Conservation (phyloP, 345 rosid species). For the Salix udensis region DNA sequence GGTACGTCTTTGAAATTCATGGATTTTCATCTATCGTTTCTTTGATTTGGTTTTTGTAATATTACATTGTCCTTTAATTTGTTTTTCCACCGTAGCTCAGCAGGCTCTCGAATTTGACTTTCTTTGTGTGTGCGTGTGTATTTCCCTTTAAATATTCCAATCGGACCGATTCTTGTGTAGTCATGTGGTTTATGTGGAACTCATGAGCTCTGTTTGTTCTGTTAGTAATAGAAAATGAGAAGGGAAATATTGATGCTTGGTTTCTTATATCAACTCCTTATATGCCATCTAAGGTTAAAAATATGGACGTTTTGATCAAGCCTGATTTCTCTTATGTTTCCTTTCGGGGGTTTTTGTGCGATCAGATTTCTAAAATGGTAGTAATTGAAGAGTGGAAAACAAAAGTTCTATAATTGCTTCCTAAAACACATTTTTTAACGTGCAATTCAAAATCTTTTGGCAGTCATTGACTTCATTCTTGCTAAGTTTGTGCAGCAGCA, state of each 20-base stretch:
- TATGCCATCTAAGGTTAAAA: background rate
- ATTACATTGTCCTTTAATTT: background rate
- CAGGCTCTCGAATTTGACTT: background rate
- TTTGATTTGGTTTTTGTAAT: background rate
- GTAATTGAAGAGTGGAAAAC: background rate
- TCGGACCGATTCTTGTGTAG: no score
- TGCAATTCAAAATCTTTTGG: background rate
- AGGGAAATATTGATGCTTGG: background rate
- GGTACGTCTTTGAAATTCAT: slow-evolving; percentile 4
- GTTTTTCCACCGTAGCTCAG: background rate
- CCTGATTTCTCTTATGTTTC: background rate
- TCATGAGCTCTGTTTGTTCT: background rate
- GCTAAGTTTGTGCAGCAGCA: background rate
- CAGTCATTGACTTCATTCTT: background rate
- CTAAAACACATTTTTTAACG: background rate
- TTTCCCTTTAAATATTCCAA: background rate
- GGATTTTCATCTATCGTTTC: no score
- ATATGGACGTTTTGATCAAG: background rate
- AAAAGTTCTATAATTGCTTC: background rate
- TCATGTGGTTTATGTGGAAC: no score
- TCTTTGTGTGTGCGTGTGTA: background rate
- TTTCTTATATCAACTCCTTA: background rate
- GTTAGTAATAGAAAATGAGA: background rate
- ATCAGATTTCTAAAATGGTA: background rate
- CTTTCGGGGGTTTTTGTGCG: background rate